Evolutionary conservation across 1,284 basidiomycete genomes (phyloP), one percentile per base, ranked within the genome.

Genomic region (Anthracocystis setariae): DNA sequence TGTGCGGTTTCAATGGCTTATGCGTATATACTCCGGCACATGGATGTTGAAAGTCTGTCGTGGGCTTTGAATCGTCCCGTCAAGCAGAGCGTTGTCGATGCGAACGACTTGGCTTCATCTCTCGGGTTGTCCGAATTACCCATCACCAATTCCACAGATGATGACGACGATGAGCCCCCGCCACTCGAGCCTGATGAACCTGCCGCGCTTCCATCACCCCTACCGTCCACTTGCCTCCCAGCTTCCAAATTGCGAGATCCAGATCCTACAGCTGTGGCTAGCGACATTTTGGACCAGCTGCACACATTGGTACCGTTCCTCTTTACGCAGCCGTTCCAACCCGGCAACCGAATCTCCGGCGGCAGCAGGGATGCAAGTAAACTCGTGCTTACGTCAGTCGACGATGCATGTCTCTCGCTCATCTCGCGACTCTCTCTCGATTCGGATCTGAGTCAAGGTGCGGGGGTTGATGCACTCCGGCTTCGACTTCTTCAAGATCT

Each of bases 1-100:
- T 55, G 62, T 18, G 53, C 68, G 8, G 60, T 65, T 3, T 42
- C 74, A 51, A 60, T 79, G 58, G 71, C 72, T 1, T 76, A 79
- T 21, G 42, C 71, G 0, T 79, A 74, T 45, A 47, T 59, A 2
- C 51, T 79, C 4, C 54, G 73, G 27, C 62, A 74, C 37, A 10
- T 77, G 8, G 61, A 73, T n/a, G 17, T 67, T 9, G 20, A 46
- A 7, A 74, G 74, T 51, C 46, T 76, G 39, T 62, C 24, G 15
- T 5, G 43, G 15, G 32, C 32, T 25, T n/a, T 24, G 20, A 15
- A 29, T 3, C 1, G 24, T 3, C 7, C 38, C 9, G 15, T 5
- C 9, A 17, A 18, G n/a, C 9, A 3, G 20, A 12, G 27, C 8
- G 5, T 10, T 8, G 37, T 18, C 21, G n/a, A 8, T 29, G 2